Conservation (phyloP, 2,329 filamentous ascomycete species). For the Hypoxylon sp. region DNA sequence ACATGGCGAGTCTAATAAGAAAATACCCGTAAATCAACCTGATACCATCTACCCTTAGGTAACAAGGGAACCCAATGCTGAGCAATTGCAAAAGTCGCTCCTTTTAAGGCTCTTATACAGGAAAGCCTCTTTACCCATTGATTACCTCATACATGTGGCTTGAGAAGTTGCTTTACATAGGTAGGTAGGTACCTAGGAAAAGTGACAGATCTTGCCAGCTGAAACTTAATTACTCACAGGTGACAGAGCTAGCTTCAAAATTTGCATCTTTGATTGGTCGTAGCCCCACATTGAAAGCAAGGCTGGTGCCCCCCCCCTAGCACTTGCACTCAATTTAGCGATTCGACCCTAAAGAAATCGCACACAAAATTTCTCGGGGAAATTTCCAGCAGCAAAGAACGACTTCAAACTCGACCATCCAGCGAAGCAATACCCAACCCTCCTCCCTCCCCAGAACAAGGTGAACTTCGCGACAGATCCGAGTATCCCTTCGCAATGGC, state of each 20-base stretch:
- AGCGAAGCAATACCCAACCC: slow-evolving; percentile 42
- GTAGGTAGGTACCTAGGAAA: not conserved
- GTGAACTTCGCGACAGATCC: slow-evolving; percentile 48
- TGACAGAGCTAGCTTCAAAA: slow-evolving; percentile 3
- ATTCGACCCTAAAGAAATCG: slow-evolving; percentile 64
- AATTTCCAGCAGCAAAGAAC: slow-evolving; percentile 56
- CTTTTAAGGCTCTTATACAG: too few species aligned
- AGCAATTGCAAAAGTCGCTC: too few species aligned
- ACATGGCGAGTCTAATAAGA: too few species aligned
- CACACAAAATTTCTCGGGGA: slow-evolving; percentile 61
- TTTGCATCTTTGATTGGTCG: slow-evolving; percentile 46
- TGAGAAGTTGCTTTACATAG: too few species aligned
- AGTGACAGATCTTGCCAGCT: slow-evolving; percentile 4
- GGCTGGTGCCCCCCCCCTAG: slow-evolving; percentile 20
- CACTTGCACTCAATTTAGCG: slow-evolving; percentile 32
- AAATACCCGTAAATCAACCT: too few species aligned
- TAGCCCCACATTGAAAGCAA: slow-evolving; percentile 48
- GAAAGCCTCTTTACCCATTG: not conserved
- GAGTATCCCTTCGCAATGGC: slow-evolving; percentile 73
- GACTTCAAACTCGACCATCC: slow-evolving; percentile 44
- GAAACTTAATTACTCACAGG: slow-evolving; percentile 8
- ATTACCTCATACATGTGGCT: not conserved
- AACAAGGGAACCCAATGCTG: too few species aligned
- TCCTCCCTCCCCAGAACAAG: slow-evolving; percentile 54
- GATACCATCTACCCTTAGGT: too few species aligned